Evolutionary conservation across 2,329 filamentous ascomycete species (phyloP).

Genomic region (Paracoccidioides brasiliensis): DNA sequence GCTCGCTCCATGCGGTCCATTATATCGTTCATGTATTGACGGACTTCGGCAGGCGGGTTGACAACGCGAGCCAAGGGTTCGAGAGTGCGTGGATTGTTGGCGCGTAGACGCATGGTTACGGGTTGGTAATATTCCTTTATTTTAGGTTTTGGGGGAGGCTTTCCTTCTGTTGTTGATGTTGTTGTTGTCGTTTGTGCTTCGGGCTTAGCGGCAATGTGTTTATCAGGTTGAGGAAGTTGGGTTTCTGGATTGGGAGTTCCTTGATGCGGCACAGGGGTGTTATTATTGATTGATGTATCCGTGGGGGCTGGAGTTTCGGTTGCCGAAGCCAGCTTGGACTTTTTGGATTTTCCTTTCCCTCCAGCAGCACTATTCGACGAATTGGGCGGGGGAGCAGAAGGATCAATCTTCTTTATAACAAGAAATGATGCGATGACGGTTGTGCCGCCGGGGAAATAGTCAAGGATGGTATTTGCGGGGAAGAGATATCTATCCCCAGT

Average conservation of each 20-base stretch:
- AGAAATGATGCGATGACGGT: conserved; percentile 37
- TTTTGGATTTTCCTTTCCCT: conserved; percentile 27
- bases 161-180: conserved; percentile 10
- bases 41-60: conserved; percentile 40
- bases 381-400: conserved; percentile 17
- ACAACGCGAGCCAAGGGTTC: conserved; percentile 45
- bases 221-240: conserved; percentile 1
- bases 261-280: conserved; percentile 4
- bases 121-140: conserved; percentile 38
- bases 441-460: conserved; percentile 34
- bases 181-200: conserved; percentile 5
- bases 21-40: conserved; percentile 42
- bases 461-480: conserved; percentile 36
- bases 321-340: conserved; percentile 15
- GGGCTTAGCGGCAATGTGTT: conserved; percentile 5
- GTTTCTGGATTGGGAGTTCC: conserved; percentile 14
- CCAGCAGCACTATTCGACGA: conserved; percentile 16
- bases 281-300: conserved; percentile 5
- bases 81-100: conserved; percentile 39
- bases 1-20: conserved; percentile 45
- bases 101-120: conserved; percentile 44
- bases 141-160: conserved; percentile 7
- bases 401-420: conserved; percentile 31
- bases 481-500: conserved; percentile 38
- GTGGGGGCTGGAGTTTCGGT: conserved; percentile 12